Conservation (phyloP, 2,329 filamentous ascomycete genomes). For the Ophiostoma montium region DNA sequence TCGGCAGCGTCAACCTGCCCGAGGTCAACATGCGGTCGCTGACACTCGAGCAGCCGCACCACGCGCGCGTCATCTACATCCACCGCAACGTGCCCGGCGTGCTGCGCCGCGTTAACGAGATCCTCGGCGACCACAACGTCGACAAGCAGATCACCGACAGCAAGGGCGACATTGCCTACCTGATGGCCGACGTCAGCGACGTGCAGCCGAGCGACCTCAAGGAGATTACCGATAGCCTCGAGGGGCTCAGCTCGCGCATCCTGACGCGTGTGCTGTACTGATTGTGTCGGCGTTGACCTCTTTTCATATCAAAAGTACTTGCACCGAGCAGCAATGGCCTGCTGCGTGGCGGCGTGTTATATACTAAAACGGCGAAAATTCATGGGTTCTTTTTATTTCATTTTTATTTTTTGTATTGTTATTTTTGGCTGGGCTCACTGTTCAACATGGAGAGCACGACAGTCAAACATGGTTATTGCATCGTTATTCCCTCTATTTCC, state of each 20-base stretch:
- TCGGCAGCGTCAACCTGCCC: constrained; percentile 93
- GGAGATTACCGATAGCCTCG: constrained; percentile 69
- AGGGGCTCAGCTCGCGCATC: constrained; percentile 53
- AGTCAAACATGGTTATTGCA: not conserved
- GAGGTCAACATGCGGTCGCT: constrained; percentile 83
- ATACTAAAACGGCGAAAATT: constrained; percentile 3
- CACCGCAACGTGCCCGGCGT: constrained; percentile 96
- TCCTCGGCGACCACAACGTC: constrained; percentile 89
- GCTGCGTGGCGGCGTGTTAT: constrained; percentile 2
- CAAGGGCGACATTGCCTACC: constrained; percentile 76
- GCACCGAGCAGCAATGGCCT: not conserved
- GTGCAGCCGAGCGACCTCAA: constrained; percentile 72
- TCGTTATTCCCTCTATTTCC: not conserved
- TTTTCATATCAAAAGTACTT: not conserved
- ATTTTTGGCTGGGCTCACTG: constrained; percentile 9
- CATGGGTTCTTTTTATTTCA: constrained; percentile 1
- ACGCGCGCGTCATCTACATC: constrained; percentile 87
- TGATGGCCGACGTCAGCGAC: constrained; percentile 94
- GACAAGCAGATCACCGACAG: constrained; percentile 98
- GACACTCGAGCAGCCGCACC: constrained; percentile 76
- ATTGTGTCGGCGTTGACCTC: not conserved
- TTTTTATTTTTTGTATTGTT: constrained; percentile 4
- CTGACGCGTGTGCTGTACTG: constrained; percentile 34
- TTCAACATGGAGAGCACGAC: constrained; percentile 13
- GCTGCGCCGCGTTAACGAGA: constrained; percentile 85